Conservation (phyloP, 768 basidiomycete genomes). For the Tylopilus felleus region DNA sequence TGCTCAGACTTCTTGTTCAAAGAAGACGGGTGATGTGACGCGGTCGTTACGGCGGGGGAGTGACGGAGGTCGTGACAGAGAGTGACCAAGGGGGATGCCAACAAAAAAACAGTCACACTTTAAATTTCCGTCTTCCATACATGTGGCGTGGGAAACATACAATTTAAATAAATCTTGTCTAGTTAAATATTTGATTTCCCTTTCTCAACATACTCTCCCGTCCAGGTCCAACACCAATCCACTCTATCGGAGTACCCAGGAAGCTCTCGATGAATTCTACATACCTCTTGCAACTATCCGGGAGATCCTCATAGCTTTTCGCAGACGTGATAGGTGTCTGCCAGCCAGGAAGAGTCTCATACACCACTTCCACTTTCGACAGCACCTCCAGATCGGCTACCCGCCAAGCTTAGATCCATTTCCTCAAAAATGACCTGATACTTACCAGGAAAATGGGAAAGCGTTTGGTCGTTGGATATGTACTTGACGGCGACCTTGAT, state of each 20-base stretch:
- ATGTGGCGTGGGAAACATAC: conserved; percentile 25
- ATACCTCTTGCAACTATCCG: conserved; percentile 82
- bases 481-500: conserved; percentile 89
- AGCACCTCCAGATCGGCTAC: conserved; percentile 84
- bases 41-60: conserved; percentile 34
- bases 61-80: conserved; percentile 34
- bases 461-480: conserved; percentile 67
- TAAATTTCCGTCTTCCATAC: too few relatives aligned
- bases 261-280: conserved; percentile 81
- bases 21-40: conserved; percentile 28
- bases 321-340: conserved; percentile 65
- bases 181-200: conserved; percentile 19
- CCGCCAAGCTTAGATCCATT: background rate
- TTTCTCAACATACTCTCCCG: conserved; percentile 69
- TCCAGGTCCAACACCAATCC: conserved; percentile 91
- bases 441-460: conserved; percentile 85
- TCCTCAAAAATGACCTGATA: conserved; percentile 1
- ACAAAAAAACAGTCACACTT: conserved; percentile 28
- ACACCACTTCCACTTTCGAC: conserved; percentile 76
- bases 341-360: conserved; percentile 92
- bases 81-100: conserved; percentile 26
- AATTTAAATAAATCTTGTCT: background rate
- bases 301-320: conserved; percentile 69
- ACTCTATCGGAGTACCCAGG: conserved; percentile 72
- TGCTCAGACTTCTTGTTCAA: conserved; percentile 10